Evolutionary conservation across 2,329 filamentous ascomycete genomes (phyloP).

Genomic region (Cladophialophora yegresii): DNA sequence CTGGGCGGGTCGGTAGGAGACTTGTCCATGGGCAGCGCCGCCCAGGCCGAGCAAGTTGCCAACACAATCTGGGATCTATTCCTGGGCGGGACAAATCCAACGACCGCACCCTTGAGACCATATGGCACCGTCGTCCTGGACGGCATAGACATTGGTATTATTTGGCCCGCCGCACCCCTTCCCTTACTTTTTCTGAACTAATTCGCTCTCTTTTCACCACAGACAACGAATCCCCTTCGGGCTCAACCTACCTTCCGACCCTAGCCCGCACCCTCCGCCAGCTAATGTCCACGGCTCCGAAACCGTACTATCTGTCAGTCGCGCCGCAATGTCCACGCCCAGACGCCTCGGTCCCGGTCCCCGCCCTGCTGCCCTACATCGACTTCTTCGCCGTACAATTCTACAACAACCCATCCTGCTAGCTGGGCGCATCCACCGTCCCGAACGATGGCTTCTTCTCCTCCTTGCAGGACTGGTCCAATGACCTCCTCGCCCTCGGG

Average conservation of each 20-base stretch:
- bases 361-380: conserved; percentile 18
- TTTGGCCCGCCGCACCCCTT: conserved; percentile 37
- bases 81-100: conserved; percentile 46
- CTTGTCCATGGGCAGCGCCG: conserved; percentile 48
- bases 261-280: conserved; percentile 26
- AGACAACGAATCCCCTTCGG: conserved; percentile 32
- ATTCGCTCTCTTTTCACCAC: background rate
- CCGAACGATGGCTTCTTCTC: conserved; percentile 25
- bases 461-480: conserved; percentile 28
- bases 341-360: conserved; percentile 41
- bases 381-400: conserved; percentile 36
- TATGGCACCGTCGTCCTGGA: conserved; percentile 52
- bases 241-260: conserved; percentile 11
- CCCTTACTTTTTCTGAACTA: background rate
- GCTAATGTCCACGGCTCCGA: conserved; percentile 23
- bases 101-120: conserved; percentile 48
- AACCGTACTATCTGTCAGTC: conserved; percentile 54
- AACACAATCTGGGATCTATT: conserved; percentile 56
- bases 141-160: conserved; percentile 56
- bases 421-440: conserved; percentile 14
- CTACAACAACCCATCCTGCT: conserved; percentile 35
- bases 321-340: conserved; percentile 57
- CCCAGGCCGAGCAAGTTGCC: conserved; percentile 50
- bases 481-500: conserved; percentile 8
- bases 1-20: conserved; percentile 49